phyloP scores from a whole-genome alignment of 495 filamentous ascomycete species.

The Xylaria nigripes region DNA sequence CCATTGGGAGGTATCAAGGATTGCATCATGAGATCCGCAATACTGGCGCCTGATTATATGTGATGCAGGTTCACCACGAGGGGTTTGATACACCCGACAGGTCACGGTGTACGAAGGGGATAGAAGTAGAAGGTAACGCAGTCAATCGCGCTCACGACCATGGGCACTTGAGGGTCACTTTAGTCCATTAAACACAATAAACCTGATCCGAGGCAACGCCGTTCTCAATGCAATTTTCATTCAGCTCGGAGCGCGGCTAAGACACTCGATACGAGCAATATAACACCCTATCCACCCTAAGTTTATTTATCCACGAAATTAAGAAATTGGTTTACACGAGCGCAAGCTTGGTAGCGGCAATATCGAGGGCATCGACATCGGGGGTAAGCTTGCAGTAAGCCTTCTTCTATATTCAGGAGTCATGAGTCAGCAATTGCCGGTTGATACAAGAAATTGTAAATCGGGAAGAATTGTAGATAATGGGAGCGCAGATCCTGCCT shows the following conservation, averaged over 20 bases:
- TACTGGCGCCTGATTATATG: background rate
- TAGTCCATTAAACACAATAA: constrained; percentile 25
- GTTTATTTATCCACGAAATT: constrained; percentile 7
- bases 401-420: constrained; percentile 58
- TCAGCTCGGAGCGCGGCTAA: constrained; percentile 12
- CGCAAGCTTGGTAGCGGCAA: constrained; percentile 95
- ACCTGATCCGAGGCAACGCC: constrained; percentile 27
- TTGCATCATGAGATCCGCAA: background rate
- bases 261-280: constrained; percentile 13
- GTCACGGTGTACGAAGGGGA: constrained; percentile 2
- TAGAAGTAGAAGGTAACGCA: constrained; percentile 1
- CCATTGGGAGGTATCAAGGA: background rate
- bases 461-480: background rate
- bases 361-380: constrained; percentile 97
- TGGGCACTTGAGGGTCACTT: constrained; percentile 18
- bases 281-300: constrained; percentile 15
- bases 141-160: constrained; percentile 8
- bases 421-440: constrained; percentile 57
- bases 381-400: constrained; percentile 89
- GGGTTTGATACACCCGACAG: background rate
- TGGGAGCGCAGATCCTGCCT: background rate
- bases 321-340: constrained; percentile 64
- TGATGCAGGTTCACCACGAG: background rate
- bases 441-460: constrained; percentile 41
- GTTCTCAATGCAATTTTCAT: constrained; percentile 28